Evolutionary conservation across 495 filamentous ascomycete genomes (phyloP), one percentile per base, ranked within the genome.

Genomic region (Penicillium egyptiacum): DNA sequence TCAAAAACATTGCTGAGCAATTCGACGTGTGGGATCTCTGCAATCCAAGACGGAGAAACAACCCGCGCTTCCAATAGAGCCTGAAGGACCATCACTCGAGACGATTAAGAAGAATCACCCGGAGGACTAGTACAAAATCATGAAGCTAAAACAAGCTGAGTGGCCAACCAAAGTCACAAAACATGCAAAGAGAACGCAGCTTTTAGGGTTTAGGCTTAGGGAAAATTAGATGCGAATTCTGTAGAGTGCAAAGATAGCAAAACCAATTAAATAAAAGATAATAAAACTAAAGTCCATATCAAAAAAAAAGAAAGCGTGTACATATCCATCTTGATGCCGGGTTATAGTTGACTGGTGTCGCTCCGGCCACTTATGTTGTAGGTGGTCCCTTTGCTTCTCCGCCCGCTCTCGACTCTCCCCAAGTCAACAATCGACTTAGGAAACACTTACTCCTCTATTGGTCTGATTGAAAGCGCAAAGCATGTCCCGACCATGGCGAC

Each of bases 401-500:
- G 62, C 65, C 62, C 57, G 53, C 45, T 31, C 8, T 66, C 42
- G 57, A 44, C 53, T 50, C 50, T 26, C 55, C 55, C 41, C 55
- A 55, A 40, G 35, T 50, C 42, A 60, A 52, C 60, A 63, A 40
- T 28, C 39, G 5, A 28, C 35, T 35, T 16, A 4, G 42, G 42
- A 25, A 20, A 25, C 53, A 55, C 9, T 19, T 8, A 7, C 51
- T 46, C 46, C 52, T 26, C 59, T 42, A 53, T 58, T 39, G 58
- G 40, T 51, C 54, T 50, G 11, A 7, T 61, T 50, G 39, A 54
- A 41, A 41, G 37, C 41, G 41, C 56, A 70, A 76, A 75, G 66
- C 63, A 78, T 78, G 75, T 56, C 58, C 67, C 57, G 59, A 66
- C 64, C 62, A 79, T 79, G 76, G 72, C 64, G 52, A 53, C 39